Base-by-base conservation (phyloP, 1,139 yeast species). In the Nakaseomyces sp. region DNA sequence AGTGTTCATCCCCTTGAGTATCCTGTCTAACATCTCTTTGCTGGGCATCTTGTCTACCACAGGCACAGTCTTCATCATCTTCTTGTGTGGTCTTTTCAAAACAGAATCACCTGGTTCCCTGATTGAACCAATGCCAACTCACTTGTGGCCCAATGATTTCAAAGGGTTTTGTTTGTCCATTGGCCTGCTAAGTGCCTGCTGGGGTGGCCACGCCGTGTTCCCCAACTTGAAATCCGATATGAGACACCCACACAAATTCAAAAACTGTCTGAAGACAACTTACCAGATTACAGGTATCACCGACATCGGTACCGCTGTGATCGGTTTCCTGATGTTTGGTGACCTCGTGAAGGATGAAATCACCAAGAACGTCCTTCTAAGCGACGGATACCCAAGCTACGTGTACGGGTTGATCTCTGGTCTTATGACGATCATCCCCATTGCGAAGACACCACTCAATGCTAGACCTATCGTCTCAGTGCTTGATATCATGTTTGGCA, bases 271-370 rank as follows among this genome's bases (percentile, higher is more conserved):
- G 53, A 69, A 68, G 44, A 64, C 73, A 16, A 72, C 83, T 0
- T 86, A 82, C 55, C 54, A 74, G 37, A 81, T 87, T 50, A 82
- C 95, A 0, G 73, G 81, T 46, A 43, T 76, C 1, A 76, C 91
- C 6, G 96, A 89, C 62, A 58, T 77, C 46, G 67, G 82, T 18
- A 86, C 88, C 73, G 96, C 87, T 0, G 68, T 82, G 1, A 65
- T 86, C 38, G 96, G 96, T 0, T 84, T 80, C 60, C 66, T 88
- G 32, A 89, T 89, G 96, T 89, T 86, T 68, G 96, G 97, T 19
- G 65, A 67, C 15, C 58, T 66, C 17, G 86, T 89, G 43, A 73
- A 74, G 52, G 93, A 86, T 56, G 96, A 89, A 62, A 76, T 89
- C 51, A 87, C 96, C 5, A 84, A 80, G 57, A 84, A 80, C 58